A percentile compares a stretch with the other conserved stretches of the same genome.
Evolutionary conservation across 805 yeast species (phyloP).

Genomic region (Candida ovalis): DNA sequence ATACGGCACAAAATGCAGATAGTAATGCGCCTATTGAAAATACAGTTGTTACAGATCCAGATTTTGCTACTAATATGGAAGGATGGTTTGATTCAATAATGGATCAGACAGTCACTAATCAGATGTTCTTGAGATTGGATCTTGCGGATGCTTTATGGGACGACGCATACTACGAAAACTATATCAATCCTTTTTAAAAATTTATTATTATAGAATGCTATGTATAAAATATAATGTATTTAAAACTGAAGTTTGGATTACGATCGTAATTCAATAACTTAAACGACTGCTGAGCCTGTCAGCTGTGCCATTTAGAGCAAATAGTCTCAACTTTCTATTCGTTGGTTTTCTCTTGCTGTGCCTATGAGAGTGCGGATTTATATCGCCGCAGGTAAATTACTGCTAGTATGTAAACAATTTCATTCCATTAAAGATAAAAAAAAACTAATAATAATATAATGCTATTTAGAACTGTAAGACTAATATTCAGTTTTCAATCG

Average conservation of each 20-base stretch:
- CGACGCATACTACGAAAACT: slow-evolving; percentile 8
- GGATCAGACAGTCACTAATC: slow-evolving; percentile 2
- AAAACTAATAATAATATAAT: background rate
- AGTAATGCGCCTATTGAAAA: background rate
- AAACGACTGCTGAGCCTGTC: no score
- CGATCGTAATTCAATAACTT: no score
- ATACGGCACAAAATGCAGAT: background rate
- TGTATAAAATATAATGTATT: background rate
- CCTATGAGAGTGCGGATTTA: background rate
- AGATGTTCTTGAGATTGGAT: slow-evolving; percentile 7
- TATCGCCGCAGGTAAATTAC: background rate
- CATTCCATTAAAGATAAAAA: no score
- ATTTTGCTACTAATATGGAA: slow-evolving; percentile 1
- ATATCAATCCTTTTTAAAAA: background rate
- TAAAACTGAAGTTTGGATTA: no score
- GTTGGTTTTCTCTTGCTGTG: no score
- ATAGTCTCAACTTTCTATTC: no score
- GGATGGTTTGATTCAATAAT: slow-evolving; percentile 8
- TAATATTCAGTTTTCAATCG: background rate
- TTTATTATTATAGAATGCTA: background rate
- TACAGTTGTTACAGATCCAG: background rate
- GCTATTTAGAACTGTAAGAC: background rate
- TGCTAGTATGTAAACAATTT: no score
- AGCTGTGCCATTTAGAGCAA: no score
- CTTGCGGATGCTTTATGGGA: slow-evolving; percentile 14